Conservation (phyloP, 2,329 filamentous ascomycete genomes). For the Graphiopsis chlorocephala region DNA sequence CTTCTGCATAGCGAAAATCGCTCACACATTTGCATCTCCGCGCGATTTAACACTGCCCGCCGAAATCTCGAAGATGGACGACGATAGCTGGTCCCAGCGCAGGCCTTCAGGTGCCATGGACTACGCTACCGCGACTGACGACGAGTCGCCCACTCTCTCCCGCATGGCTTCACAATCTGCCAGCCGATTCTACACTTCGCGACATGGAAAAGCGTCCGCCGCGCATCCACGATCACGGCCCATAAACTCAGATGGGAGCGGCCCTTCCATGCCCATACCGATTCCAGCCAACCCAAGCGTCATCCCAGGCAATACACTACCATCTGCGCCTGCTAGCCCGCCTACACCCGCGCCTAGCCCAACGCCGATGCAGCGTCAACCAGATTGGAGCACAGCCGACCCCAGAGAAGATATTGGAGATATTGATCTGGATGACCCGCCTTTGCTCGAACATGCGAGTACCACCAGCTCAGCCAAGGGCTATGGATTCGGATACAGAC, state of each 20-base stretch:
- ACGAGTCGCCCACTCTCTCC: slow-evolving; percentile 27
- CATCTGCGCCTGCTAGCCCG: slow-evolving; percentile 63
- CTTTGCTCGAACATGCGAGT: slow-evolving; percentile 24
- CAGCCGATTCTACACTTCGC: slow-evolving; percentile 28
- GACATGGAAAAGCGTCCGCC: slow-evolving; percentile 37
- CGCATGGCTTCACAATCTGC: slow-evolving; percentile 31
- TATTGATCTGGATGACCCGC: slow-evolving; percentile 28
- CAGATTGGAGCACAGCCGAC: slow-evolving; percentile 73
- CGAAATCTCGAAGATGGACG: slow-evolving; percentile 7
- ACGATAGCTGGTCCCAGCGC: slow-evolving; percentile 20
- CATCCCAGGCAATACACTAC: slow-evolving; percentile 60
- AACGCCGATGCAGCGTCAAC: slow-evolving; percentile 60
- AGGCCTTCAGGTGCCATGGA: slow-evolving; percentile 30
- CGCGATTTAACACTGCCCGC: background rate
- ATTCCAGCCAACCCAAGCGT: slow-evolving; percentile 41
- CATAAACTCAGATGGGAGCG: slow-evolving; percentile 41
- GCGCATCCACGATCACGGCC: slow-evolving; percentile 43
- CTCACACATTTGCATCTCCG: background rate
- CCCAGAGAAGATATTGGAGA: slow-evolving; percentile 77
- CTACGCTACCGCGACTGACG: slow-evolving; percentile 27
- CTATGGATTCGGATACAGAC: slow-evolving; percentile 54
- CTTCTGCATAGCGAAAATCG: background rate
- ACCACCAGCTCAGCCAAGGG: slow-evolving; percentile 25
- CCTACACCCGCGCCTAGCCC: slow-evolving; percentile 67
- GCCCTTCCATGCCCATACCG: slow-evolving; percentile 44